phyloP scores from a whole-genome alignment of 140 eudicot genomes.

The Cichorium intybus region DNA sequence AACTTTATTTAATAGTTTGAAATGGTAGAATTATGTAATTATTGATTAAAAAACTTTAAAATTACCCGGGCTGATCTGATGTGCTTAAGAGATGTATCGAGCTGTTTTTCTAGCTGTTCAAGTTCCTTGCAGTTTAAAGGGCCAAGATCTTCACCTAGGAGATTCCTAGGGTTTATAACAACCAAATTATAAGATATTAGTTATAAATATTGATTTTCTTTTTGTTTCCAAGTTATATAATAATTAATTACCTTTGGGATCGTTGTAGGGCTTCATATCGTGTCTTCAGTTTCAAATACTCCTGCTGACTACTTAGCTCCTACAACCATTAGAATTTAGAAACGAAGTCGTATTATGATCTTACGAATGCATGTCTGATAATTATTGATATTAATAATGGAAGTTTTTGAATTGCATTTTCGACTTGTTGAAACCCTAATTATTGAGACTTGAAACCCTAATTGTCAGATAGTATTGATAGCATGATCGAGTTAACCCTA shows the following conservation, averaged over 20 bases:
- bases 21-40: too few species aligned
- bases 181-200: too few species aligned
- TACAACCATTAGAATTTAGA: constrained; percentile 22
- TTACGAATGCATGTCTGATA: background rate
- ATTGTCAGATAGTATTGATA: background rate
- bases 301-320: constrained; percentile 98
- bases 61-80: constrained; percentile 90
- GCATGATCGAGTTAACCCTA: background rate
- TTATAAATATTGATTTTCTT: too few species aligned
- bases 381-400: background rate
- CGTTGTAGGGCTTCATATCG: constrained; percentile 86
- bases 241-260: constrained; percentile 72
- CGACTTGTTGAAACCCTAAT: background rate
- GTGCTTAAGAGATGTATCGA: constrained; percentile 80
- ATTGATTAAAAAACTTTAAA: too few species aligned
- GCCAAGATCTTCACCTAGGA: constrained; percentile 96
- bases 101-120: constrained; percentile 87
- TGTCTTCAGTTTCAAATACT: constrained; percentile 84
- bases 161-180: constrained; percentile 60
- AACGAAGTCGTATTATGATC: background rate
- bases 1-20: too few species aligned
- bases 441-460: background rate
- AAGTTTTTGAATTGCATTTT: too few species aligned
- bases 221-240: too few species aligned
- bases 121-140: constrained; percentile 95